Percentiles rank a stretch among this genome's conserved stretches.
These are phyloP conservation scores for Pyronema domesticum DNA, from an alignment of 495 filamentous ascomycete species.

Conservation along the genomic window DNA sequence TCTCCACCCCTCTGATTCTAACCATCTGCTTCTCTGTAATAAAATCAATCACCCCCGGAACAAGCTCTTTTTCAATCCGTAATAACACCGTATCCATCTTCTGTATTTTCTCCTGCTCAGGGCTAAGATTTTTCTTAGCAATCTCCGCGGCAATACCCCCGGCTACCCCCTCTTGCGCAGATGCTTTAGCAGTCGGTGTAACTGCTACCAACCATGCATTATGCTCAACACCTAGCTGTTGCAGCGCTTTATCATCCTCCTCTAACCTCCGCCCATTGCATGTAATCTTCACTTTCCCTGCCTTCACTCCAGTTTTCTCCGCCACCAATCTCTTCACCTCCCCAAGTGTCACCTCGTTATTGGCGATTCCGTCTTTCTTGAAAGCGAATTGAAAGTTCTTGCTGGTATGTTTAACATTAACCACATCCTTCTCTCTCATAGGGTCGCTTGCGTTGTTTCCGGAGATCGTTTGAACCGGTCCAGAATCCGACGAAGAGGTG, in stretches of 20 bases:
- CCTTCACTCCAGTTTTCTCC: slow-evolving; percentile 5
- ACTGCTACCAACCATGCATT: slow-evolving; percentile 16
- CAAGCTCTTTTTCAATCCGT: slow-evolving; percentile 46
- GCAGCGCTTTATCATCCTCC: slow-evolving; percentile 14
- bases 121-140: no score
- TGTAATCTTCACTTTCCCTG: slow-evolving; percentile 7
- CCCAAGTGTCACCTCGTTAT: no score
- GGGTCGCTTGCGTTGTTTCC: slow-evolving; percentile 14
- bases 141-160: no score
- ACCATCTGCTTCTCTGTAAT: slow-evolving; percentile 36
- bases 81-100: slow-evolving; percentile 52
- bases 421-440: slow-evolving; percentile 8
- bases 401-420: slow-evolving; percentile 14
- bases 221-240: slow-evolving; percentile 16
- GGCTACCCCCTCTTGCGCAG: no score
- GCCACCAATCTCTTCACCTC: slow-evolving; percentile 3
- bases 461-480: slow-evolving; percentile 6
- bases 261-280: slow-evolving; percentile 19
- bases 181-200: background rate
- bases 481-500: background rate
- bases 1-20: background rate
- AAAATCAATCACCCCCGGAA: slow-evolving; percentile 51
- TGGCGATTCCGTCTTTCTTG: no score
- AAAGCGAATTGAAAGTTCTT: no score
- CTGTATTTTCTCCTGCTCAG: slow-evolving; percentile 12